These are phyloP conservation scores for Wickerhamiella sorbophila DNA, from an alignment of 805 yeast genomes.

Conservation along the genomic window DNA sequence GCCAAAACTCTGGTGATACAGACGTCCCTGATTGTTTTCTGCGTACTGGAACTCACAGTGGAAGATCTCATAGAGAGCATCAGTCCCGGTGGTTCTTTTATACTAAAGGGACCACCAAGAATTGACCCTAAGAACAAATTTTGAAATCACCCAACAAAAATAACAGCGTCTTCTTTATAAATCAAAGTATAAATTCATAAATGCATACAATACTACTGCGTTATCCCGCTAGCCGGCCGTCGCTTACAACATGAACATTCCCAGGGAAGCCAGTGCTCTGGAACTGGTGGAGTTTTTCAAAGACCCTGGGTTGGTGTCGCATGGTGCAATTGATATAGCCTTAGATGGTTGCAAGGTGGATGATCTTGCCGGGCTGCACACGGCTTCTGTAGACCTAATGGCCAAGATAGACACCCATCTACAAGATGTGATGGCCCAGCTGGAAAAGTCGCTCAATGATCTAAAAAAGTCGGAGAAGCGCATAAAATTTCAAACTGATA, in stretches of 20 bases:
- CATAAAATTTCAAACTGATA: slow-evolving; percentile 24
- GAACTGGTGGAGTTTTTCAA: slow-evolving; percentile 17
- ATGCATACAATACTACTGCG: neutral
- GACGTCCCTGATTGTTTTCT: no score
- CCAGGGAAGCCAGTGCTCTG: slow-evolving; percentile 5
- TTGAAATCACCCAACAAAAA: no score
- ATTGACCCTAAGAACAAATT: no score
- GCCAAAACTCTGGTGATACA: no score
- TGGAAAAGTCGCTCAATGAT: slow-evolving; percentile 17
- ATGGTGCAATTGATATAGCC: slow-evolving; percentile 16
- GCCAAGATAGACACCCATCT: slow-evolving; percentile 22
- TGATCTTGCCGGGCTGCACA: slow-evolving; percentile 18
- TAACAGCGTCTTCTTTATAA: no score
- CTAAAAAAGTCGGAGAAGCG: slow-evolving; percentile 19
- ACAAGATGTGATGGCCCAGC: slow-evolving; percentile 21
- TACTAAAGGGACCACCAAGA: no score
- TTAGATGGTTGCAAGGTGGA: slow-evolving; percentile 8
- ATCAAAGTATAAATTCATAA: no score
- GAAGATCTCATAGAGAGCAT: no score
- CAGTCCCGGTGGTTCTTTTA: no score
- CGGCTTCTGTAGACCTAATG: slow-evolving; percentile 20
- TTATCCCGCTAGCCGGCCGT: neutral
- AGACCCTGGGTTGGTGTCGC: slow-evolving; percentile 20
- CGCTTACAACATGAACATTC: slow-evolving; percentile 2
- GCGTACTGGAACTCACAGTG: no score